Percentiles rank a stretch among this genome's conserved stretches.
Evolutionary conservation across 2,329 filamentous ascomycete genomes (phyloP).

Genomic region (Aspergillus neoniger): DNA sequence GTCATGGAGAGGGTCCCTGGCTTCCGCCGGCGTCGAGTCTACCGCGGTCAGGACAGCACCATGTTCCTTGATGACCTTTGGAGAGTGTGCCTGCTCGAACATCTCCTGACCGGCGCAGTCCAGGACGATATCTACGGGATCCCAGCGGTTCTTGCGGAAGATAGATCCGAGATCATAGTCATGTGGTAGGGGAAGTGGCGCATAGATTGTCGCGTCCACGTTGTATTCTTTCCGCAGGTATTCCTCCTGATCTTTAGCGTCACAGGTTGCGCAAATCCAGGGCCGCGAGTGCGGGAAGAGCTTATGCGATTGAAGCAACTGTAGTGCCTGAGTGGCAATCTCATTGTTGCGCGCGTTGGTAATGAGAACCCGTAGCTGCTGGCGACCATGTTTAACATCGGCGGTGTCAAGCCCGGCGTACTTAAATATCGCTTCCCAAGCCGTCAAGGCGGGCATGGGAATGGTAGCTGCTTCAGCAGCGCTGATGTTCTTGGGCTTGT

Average conservation of each 20-base stretch:
- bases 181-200: constrained; percentile 25
- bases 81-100: constrained; percentile 37
- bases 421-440: constrained; percentile 46
- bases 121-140: constrained; percentile 44
- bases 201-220: constrained; percentile 39
- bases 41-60: constrained; percentile 40
- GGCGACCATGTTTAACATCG: constrained; percentile 14
- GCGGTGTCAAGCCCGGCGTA: constrained; percentile 37
- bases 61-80: constrained; percentile 35
- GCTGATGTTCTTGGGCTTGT: constrained; percentile 41
- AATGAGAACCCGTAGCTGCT: constrained; percentile 38
- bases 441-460: constrained; percentile 42
- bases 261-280: constrained; percentile 44
- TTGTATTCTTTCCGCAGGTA: constrained; percentile 31
- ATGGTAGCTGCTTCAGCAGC: constrained; percentile 39
- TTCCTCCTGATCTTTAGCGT: constrained; percentile 26
- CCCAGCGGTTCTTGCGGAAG: constrained; percentile 36
- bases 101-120: constrained; percentile 41
- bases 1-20: constrained; percentile 11
- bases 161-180: constrained; percentile 34
- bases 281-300: constrained; percentile 34
- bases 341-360: constrained; percentile 41
- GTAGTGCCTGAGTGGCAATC: constrained; percentile 40
- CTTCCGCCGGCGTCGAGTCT: constrained; percentile 30
- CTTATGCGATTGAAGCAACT: constrained; percentile 38